These are phyloP conservation scores for Acanthamoeba quina DNA, from an alignment of 208 protist genomes.

Conservation along the genomic window DNA sequence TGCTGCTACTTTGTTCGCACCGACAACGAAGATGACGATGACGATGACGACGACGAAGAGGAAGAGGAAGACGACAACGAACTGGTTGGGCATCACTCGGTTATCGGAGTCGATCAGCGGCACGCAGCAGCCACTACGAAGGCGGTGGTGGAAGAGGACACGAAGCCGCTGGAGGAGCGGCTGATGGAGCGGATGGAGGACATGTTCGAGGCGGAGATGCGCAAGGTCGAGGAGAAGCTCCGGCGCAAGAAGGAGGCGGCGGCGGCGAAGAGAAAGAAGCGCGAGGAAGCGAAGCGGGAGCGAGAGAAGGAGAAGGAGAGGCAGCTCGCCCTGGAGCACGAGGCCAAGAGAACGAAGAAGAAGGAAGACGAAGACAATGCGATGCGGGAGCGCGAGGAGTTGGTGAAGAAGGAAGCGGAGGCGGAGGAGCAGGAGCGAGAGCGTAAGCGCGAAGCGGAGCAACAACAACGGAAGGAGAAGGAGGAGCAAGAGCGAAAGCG, in stretches of 20 bases:
- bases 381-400: background rate
- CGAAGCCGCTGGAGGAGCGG: conserved; percentile 8
- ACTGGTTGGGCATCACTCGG: background rate
- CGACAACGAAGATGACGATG: background rate
- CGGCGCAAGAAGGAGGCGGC: conserved; percentile 7
- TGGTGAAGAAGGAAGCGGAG: conserved; percentile 15
- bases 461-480: background rate
- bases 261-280: conserved; percentile 11
- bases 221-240: conserved; percentile 14
- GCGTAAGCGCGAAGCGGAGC: background rate
- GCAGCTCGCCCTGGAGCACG: background rate
- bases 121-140: too few species aligned
- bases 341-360: background rate
- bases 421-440: background rate
- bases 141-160: background rate
- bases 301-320: background rate
- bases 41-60: background rate
- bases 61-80: conserved; percentile 4
- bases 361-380: background rate
- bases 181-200: conserved; percentile 34
- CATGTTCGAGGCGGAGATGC: conserved; percentile 38
- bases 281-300: background rate
- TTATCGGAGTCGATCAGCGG: too few species aligned
- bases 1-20: background rate
- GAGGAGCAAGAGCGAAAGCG: conserved; percentile 10